Conservation (phyloP, 768 basidiomycete species). For the Grammothele lineata region DNA sequence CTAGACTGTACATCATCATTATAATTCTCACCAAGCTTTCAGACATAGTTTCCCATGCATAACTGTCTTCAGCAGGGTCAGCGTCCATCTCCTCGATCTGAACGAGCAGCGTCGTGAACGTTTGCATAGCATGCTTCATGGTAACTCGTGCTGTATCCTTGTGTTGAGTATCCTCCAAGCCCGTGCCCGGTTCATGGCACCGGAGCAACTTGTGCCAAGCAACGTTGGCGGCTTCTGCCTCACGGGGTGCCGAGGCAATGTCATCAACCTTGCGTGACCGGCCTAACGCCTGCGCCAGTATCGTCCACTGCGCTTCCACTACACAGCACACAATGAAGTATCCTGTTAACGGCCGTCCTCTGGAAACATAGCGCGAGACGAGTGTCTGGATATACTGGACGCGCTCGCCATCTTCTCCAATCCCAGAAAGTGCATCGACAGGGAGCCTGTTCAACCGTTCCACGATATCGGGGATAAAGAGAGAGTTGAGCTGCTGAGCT, state of each 20-base stretch:
- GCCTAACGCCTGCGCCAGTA: constrained; percentile 67
- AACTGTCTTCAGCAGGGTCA: constrained; percentile 79
- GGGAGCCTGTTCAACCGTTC: constrained; percentile 71
- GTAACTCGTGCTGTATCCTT: constrained; percentile 39
- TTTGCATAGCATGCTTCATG: constrained; percentile 62
- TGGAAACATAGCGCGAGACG: constrained; percentile 68
- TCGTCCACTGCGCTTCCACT: constrained; percentile 81
- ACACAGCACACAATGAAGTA: constrained; percentile 90
- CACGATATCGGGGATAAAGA: constrained; percentile 65
- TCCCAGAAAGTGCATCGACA: constrained; percentile 53
- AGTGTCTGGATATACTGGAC: constrained; percentile 64
- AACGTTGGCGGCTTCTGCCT: constrained; percentile 80
- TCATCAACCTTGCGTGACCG: constrained; percentile 21
- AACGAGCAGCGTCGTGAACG: constrained; percentile 69
- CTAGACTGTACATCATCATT: too few species aligned
- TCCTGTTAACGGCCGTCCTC: constrained; percentile 76
- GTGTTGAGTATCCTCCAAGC: constrained; percentile 29
- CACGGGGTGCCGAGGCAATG: constrained; percentile 29
- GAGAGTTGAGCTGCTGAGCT: constrained; percentile 45
- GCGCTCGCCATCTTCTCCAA: constrained; percentile 48
- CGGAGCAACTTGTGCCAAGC: constrained; percentile 73
- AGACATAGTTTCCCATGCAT: constrained; percentile 90
- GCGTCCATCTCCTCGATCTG: constrained; percentile 83
- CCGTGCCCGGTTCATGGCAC: constrained; percentile 40
- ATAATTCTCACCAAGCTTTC: constrained; percentile 66